Base-by-base conservation (phyloP, 345 rosid species). In the Lagerstroemia speciosa region DNA sequence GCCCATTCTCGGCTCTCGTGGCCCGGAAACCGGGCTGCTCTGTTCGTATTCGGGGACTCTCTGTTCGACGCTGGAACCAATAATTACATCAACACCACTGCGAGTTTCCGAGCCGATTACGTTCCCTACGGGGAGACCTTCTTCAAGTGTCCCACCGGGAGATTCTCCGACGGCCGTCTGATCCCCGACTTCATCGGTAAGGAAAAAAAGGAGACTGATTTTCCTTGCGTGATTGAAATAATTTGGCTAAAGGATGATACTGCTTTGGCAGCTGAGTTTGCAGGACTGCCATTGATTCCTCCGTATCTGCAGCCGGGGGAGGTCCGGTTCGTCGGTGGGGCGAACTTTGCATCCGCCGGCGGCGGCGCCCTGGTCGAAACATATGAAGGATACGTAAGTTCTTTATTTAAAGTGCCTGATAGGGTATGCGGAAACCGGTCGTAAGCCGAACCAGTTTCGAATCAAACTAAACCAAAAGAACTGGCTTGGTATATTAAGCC, bases 41-140 rank as follows among this genome's bases (percentile, higher is more conserved):
- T 78, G 31, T 80, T 80, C 50, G 36, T 83, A 27, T 82, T 80
- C 12, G 85, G 86, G 33, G 89, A 85, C 58, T 87, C 87, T 1
- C 3, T 77, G 0, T 80, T 82, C 67, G 86, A 82, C 68, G 68
- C 77, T 11, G 84, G 88, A 64, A 83, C 81, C 62, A 79, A 85
- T 66, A 81, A 83, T 43, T 72, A 71, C 34, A 76, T 78, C 75
- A 72, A 76, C 50, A 78, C 83, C 68, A 70, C 77, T 27, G 67
- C 37, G 17, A 66, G 31, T 30, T 22, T 40, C 50, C 71, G 57
- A 52, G 79, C 84, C 8, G 76, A 82, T 62, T 75, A 65, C 30
- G 50, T 66, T 75, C 88, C 90, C 2, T 83, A 78, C 14, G 85
- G 86, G 9, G 72, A 73, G 36, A 77, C 78, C 29, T 78, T 78